These are phyloP conservation scores for Pestalotiopsis fici DNA, from an alignment of 2,329 filamentous ascomycete genomes.

Conservation along the genomic window DNA sequence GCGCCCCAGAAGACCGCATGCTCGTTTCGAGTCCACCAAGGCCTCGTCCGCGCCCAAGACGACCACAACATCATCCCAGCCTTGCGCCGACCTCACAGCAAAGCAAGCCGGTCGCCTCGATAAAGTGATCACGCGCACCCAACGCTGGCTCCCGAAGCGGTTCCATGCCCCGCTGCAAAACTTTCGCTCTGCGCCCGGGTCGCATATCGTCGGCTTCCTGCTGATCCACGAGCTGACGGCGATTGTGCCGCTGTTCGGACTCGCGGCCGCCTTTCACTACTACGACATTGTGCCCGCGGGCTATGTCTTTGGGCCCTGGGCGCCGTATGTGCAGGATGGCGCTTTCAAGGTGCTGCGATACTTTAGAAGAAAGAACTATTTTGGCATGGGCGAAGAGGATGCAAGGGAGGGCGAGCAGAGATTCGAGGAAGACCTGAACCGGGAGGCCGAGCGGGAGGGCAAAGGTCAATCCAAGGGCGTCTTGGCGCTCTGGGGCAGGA, in stretches of 20 bases:
- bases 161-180: slow-evolving; percentile 70
- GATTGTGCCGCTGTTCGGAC: slow-evolving; percentile 72
- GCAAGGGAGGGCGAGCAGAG: slow-evolving; percentile 19
- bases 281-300: slow-evolving; percentile 68
- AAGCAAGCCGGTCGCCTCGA: slow-evolving; percentile 36
- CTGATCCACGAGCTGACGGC: slow-evolving; percentile 92
- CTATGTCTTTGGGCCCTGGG: slow-evolving; percentile 52
- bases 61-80: slow-evolving; percentile 10
- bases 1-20: not conserved
- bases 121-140: slow-evolving; percentile 45
- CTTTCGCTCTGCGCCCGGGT: slow-evolving; percentile 75
- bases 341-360: slow-evolving; percentile 77
- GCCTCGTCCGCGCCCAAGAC: slow-evolving; percentile 17
- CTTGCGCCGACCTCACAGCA: slow-evolving; percentile 3
- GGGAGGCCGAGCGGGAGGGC: slow-evolving; percentile 26
- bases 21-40: slow-evolving; percentile 23
- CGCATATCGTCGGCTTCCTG: slow-evolving; percentile 83
- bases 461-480: slow-evolving; percentile 20
- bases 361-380: slow-evolving; percentile 79
- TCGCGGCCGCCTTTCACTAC: slow-evolving; percentile 81
- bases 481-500: slow-evolving; percentile 24
- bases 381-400: slow-evolving; percentile 53
- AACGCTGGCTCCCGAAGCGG: slow-evolving; percentile 57
- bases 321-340: slow-evolving; percentile 57
- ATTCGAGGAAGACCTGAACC: slow-evolving; percentile 22